phyloP scores from a whole-genome alignment of 1,139 yeast genomes.

The Kurtzmaniella quercitrusa region DNA sequence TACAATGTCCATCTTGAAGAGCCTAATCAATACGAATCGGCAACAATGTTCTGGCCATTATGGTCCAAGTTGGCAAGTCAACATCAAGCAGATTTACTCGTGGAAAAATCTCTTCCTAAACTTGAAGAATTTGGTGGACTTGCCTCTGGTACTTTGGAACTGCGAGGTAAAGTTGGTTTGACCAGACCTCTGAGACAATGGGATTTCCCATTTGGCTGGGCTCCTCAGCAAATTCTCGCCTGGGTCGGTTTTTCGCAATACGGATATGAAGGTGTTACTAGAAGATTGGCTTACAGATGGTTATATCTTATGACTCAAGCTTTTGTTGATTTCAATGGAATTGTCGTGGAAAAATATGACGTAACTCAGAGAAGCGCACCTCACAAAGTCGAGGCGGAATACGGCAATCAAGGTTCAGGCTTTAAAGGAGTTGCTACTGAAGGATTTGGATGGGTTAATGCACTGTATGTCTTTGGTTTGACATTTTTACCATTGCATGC shows the following conservation, averaged over 20 bases:
- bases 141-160: conserved; percentile 76
- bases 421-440: conserved; percentile 93
- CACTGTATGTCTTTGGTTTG: conserved; percentile 76
- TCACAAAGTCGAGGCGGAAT: conserved; percentile 91
- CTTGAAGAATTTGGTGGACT: conserved; percentile 88
- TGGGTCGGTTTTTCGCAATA: conserved; percentile 84
- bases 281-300: conserved; percentile 84
- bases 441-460: conserved; percentile 97
- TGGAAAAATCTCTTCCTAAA: conserved; percentile 56
- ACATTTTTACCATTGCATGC: conserved; percentile 67
- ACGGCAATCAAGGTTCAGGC: conserved; percentile 93
- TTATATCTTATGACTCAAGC: conserved; percentile 84
- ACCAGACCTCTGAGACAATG: conserved; percentile 87
- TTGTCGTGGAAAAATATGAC: conserved; percentile 93
- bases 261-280: conserved; percentile 63
- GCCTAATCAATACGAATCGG: conserved; percentile 74
- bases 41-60: conserved; percentile 89
- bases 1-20: conserved; percentile 60
- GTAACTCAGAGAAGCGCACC: conserved; percentile 83
- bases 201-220: conserved; percentile 99
- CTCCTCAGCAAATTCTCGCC: conserved; percentile 94
- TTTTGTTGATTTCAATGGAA: conserved; percentile 91
- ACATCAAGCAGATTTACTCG: conserved; percentile 69
- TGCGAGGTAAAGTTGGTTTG: conserved; percentile 70
- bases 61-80: conserved; percentile 77